phyloP scores from a whole-genome alignment of 2,329 filamentous ascomycete genomes.

The Pseudophaeomoniella oleicola region DNA sequence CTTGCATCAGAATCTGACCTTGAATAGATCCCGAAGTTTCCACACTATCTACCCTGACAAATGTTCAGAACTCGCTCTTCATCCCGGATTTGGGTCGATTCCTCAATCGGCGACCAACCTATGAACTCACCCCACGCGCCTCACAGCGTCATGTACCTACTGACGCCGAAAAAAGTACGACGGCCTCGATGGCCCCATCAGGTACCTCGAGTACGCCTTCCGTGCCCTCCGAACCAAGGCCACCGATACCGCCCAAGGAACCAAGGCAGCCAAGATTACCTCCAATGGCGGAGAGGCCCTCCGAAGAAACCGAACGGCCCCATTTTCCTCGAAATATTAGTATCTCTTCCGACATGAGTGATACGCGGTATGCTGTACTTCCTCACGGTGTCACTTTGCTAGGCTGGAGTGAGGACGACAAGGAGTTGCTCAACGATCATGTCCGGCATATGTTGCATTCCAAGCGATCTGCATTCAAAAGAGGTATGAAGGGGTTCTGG shows the following conservation, averaged over 20 bases:
- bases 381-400: constrained; percentile 59
- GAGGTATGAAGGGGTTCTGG: constrained; percentile 60
- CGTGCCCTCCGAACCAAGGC: neutral
- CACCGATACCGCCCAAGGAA: neutral
- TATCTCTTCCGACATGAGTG: constrained; percentile 53
- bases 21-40: constrained; percentile 61
- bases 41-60: constrained; percentile 67
- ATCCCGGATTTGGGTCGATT: constrained; percentile 62
- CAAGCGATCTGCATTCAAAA: constrained; percentile 52
- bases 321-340: constrained; percentile 41
- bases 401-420: constrained; percentile 62
- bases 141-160: constrained; percentile 58
- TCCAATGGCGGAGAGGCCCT: constrained; percentile 28
- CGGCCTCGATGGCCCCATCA: neutral
- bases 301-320: constrained; percentile 66
- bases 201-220: neutral
- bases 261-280: neutral
- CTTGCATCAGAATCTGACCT: constrained; percentile 16
- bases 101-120: constrained; percentile 63
- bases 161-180: constrained; percentile 53
- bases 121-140: constrained; percentile 55
- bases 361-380: constrained; percentile 63
- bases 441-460: constrained; percentile 48
- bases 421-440: constrained; percentile 66
- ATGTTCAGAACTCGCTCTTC: constrained; percentile 79